These are phyloP conservation scores for Alternaria conjuncta DNA, from an alignment of 2,329 filamentous ascomycete species.

Conservation along the genomic window DNA sequence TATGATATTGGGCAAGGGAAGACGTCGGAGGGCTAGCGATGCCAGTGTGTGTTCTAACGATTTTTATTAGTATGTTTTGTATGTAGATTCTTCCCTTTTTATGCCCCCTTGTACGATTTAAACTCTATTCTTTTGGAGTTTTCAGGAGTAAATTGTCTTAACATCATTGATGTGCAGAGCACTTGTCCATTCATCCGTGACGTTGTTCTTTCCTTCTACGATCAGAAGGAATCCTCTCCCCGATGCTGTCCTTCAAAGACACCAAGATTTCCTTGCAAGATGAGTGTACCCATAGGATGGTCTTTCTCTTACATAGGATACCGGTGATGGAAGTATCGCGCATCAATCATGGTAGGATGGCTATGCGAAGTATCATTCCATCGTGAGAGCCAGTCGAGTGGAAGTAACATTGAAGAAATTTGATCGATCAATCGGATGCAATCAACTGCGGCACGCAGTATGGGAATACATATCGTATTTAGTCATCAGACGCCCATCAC, in stretches of 20 bases:
- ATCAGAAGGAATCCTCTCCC: background rate
- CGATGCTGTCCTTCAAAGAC: background rate
- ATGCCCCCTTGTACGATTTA: background rate
- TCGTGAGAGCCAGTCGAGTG: background rate
- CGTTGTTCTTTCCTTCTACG: background rate
- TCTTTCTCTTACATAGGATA: background rate
- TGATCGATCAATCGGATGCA: background rate
- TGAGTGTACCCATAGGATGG: background rate
- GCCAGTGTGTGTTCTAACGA: background rate
- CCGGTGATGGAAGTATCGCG: background rate
- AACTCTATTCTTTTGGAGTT: background rate
- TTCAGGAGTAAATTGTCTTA: background rate
- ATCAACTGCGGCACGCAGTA: background rate
- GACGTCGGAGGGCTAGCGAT: background rate
- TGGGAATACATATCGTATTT: background rate
- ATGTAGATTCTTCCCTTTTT: background rate
- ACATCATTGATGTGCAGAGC: background rate
- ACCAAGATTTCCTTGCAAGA: background rate
- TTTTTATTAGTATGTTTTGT: background rate
- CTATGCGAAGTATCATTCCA: background rate
- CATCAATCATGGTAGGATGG: background rate
- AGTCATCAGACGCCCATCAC: background rate
- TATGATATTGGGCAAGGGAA: background rate
- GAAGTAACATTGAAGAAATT: background rate
- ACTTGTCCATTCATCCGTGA: background rate